phyloP scores from a whole-genome alignment of 345 rosid genomes.

The Populus simonii region DNA sequence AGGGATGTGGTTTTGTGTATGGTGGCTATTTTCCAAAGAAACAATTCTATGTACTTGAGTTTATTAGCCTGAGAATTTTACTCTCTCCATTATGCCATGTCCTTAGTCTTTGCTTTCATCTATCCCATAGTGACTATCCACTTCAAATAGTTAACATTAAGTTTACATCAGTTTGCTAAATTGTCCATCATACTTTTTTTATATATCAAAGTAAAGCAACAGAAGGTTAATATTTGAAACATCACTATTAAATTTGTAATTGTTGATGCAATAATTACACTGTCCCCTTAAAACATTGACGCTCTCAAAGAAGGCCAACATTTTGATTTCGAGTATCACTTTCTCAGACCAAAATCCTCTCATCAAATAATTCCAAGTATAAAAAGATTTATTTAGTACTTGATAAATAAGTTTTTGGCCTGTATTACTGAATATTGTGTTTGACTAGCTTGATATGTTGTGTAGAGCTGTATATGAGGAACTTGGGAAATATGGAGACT shows the following conservation, averaged over 20 bases:
- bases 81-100: not conserved
- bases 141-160: not conserved
- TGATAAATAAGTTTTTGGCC: not conserved
- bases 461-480: conserved; percentile 94
- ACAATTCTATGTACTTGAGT: not conserved
- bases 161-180: not conserved
- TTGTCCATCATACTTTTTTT: not conserved
- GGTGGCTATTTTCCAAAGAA: not conserved
- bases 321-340: not conserved
- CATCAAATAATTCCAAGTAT: not conserved
- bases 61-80: not conserved
- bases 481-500: conserved; percentile 95
- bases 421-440: not conserved
- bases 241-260: not conserved
- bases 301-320: not conserved
- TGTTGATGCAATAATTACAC: not conserved
- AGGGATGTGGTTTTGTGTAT: not conserved
- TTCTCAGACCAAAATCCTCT: not conserved
- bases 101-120: not conserved
- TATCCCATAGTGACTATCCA: not conserved
- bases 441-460: conserved; percentile 9
- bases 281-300: not conserved
- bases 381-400: not conserved
- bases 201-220: not conserved
- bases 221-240: not conserved